A percentile compares a stretch with the other conserved stretches of the same genome.
Conservation (phyloP, 1,284 basidiomycete species). For the Porodaedalea pini region DNA sequence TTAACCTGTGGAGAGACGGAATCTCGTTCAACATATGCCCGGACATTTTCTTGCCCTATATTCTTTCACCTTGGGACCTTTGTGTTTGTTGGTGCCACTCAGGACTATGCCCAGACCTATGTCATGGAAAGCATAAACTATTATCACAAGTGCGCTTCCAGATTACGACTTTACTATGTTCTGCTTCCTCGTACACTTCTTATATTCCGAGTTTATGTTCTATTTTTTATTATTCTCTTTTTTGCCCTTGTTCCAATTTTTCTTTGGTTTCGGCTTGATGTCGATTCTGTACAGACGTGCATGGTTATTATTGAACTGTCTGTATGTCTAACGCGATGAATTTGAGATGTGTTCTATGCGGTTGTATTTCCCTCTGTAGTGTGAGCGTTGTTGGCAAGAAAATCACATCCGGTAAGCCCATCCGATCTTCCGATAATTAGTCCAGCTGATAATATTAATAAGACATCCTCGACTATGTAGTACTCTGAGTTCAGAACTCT, state of each 20-base stretch:
- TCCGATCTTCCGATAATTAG: not conserved
- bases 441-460: no score
- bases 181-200: not conserved
- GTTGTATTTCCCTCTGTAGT: not conserved
- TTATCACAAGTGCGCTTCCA: not conserved
- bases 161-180: not conserved
- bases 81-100: not conserved
- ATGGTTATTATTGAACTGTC: conserved; percentile 3
- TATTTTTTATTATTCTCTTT: not conserved
- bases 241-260: not conserved
- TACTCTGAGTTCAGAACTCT: no score
- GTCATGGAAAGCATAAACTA: conserved; percentile 5
- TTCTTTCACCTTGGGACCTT: conserved; percentile 3
- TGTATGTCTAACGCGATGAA: conserved; percentile 12
- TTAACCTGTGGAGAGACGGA: no score
- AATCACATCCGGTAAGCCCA: not conserved
- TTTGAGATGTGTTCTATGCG: not conserved
- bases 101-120: conserved; percentile 9
- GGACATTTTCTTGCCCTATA: not conserved
- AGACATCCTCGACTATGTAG: no score
- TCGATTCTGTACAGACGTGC: conserved; percentile 10
- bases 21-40: not conserved
- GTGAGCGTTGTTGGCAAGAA: not conserved
- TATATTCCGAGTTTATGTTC: not conserved
- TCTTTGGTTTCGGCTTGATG: conserved; percentile 7